A percentile compares a stretch with the other conserved stretches of the same genome.
Evolutionary conservation across 2,329 filamentous ascomycete species (phyloP).

Genomic region (Venturia oleaginea): DNA sequence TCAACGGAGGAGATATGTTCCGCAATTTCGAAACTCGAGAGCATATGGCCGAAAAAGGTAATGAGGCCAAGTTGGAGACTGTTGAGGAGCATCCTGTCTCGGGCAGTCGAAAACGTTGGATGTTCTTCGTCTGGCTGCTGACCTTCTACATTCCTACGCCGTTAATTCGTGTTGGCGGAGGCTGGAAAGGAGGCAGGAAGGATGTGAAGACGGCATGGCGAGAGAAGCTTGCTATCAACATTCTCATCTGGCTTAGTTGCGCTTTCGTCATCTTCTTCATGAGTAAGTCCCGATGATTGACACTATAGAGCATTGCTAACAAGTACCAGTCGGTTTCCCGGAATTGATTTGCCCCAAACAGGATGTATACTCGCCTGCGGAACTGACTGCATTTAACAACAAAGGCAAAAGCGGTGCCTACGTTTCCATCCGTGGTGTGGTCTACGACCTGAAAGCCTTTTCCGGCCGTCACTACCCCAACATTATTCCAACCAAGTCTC

Average conservation of each 20-base stretch:
- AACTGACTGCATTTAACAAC: constrained; percentile 67
- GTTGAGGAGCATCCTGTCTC: constrained; percentile 77
- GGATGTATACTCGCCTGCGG: constrained; percentile 70
- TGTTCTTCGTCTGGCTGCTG: constrained; percentile 70
- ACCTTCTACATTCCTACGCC: constrained; percentile 89
- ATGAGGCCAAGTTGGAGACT: constrained; percentile 81
- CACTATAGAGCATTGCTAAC: constrained; percentile 16
- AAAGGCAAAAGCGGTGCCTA: constrained; percentile 57
- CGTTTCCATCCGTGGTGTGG: constrained; percentile 76
- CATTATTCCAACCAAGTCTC: constrained; percentile 48
- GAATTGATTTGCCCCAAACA: constrained; percentile 83
- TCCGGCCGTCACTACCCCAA: constrained; percentile 69
- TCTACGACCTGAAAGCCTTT: constrained; percentile 73
- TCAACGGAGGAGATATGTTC: constrained; percentile 95
- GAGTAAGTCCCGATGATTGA: constrained; percentile 22
- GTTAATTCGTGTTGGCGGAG: constrained; percentile 62
- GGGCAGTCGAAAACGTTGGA: constrained; percentile 78
- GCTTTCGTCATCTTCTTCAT: constrained; percentile 77
- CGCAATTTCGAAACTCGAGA: constrained; percentile 89
- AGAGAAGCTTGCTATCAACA: constrained; percentile 95
- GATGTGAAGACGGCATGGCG: constrained; percentile 91
- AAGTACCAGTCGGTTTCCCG: constrained; percentile 59
- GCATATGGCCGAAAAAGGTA: constrained; percentile 90
- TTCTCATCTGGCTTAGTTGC: constrained; percentile 90
- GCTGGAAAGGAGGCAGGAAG: constrained; percentile 66